Percentiles rank a stretch among this genome's conserved stretches.
These are phyloP conservation scores for Echinochloa phyllopogon DNA, from an alignment of 176 grass and related monocot genomes.

Conservation along the genomic window DNA sequence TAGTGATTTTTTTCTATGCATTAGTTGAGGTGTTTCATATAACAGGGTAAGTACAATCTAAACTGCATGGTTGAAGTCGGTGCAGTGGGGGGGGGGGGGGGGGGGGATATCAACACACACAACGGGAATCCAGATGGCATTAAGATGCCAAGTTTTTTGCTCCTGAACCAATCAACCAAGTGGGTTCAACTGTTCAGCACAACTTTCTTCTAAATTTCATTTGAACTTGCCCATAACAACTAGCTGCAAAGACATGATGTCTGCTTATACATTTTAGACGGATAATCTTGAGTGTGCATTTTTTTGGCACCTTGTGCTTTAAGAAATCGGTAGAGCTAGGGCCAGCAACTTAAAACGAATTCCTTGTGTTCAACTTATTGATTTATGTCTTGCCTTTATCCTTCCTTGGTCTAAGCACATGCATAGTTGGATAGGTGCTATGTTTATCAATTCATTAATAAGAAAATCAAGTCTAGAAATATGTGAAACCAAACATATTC, in stretches of 20 bases:
- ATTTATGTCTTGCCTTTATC: not conserved
- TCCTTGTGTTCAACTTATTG: not conserved
- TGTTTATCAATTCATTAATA: not conserved
- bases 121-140: not conserved
- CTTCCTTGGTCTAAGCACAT: not conserved
- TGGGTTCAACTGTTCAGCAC: not conserved
- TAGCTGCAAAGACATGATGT: not conserved
- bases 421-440: not conserved
- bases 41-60: not conserved
- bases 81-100: too few relatives aligned
- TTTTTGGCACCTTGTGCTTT: not conserved
- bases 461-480: not conserved
- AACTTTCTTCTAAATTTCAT: not conserved
- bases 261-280: not conserved
- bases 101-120: too few relatives aligned
- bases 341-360: not conserved
- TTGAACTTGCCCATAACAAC: not conserved
- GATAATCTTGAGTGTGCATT: not conserved
- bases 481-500: not conserved
- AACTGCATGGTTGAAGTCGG: not conserved
- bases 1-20: not conserved
- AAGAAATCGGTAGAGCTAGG: not conserved
- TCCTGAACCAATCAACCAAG: not conserved
- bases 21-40: not conserved
- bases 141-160: not conserved